phyloP scores from a whole-genome alignment of 768 basidiomycete genomes.

The Lepiota venenata region DNA sequence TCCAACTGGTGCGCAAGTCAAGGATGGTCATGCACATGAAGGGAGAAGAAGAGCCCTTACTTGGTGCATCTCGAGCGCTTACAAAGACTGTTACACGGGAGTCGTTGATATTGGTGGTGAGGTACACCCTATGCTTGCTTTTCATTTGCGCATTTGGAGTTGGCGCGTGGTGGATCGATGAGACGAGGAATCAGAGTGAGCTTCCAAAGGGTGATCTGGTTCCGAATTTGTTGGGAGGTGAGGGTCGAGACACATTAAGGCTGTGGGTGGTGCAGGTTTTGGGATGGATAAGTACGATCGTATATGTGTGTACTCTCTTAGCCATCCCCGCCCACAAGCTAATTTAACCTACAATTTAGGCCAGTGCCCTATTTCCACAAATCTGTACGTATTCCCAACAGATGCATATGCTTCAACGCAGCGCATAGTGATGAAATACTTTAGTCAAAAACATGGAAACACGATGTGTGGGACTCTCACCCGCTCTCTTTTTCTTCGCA shows the following conservation, averaged over 20 bases:
- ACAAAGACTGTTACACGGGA: background rate
- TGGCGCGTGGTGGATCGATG: slow-evolving; percentile 57
- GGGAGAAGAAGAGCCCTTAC: background rate
- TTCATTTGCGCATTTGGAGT: slow-evolving; percentile 74
- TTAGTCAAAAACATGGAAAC: slow-evolving; percentile 86
- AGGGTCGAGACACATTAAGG: slow-evolving; percentile 19
- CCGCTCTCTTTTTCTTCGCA: slow-evolving; percentile 89
- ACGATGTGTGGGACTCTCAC: slow-evolving; percentile 85
- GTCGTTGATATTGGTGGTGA: slow-evolving; percentile 25
- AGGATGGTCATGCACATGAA: background rate
- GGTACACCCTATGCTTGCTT: slow-evolving; percentile 37
- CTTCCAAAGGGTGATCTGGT: background rate
- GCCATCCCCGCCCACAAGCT: slow-evolving; percentile 9
- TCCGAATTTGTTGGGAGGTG: slow-evolving; percentile 29
- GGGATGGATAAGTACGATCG: slow-evolving; percentile 82
- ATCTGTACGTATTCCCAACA: slow-evolving; percentile 32
- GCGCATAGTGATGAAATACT: slow-evolving; percentile 9
- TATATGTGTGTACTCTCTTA: slow-evolving; percentile 62
- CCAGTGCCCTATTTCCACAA: slow-evolving; percentile 80
- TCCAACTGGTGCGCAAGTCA: background rate
- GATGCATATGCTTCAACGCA: slow-evolving; percentile 8
- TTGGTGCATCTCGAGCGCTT: background rate
- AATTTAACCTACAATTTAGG: slow-evolving; percentile 26
- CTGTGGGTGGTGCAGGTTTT: slow-evolving; percentile 69
- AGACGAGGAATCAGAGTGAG: slow-evolving; percentile 21